Evolutionary conservation across 306 rosid species (phyloP), one percentile per base, ranked within the genome.

Genomic region (Sphenostylis stenocarpa): DNA sequence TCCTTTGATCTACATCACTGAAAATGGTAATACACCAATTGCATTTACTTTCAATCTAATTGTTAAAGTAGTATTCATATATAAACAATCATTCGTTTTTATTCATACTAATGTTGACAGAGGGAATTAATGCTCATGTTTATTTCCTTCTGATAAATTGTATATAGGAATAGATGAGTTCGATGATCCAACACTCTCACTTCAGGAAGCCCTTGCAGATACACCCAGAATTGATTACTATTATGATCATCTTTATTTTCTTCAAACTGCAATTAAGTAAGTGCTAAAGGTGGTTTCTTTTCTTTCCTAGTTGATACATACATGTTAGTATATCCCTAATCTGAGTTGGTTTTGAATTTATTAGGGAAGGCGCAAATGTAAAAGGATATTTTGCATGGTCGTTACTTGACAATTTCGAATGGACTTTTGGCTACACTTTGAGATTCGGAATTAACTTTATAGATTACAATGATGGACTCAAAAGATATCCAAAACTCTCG

Each of bases 331-430:
- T 15, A 9, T 62, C 16, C 16, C 0, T 66, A 65, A 15, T 21
- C 38, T 57, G n/a, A 13, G 52, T 13, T 48, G 24, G 31, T 16
- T 23, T 12, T 60, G 15, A 11, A 33, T 73, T 15, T 53, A 21
- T 56, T 1, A 87, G 93, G 81, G 73, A 74, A 28, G 93, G 93
- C 0, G 85, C 62, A 1, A 88, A 85, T 1, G 91, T 88, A 34
- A 85, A 88, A 21, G 93, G 93, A 1, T 91, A 87, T 34, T 91
- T 88, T 70, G 91, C 93, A 36, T 91, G 96, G 96, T 85, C 93
- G 3, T 79, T 88, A 49, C 3, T 84, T 3, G 96, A 91, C 26
- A 84, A 82, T 33, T 87, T 82, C 5, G 91, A 91, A 81, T 91
- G 93, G 96, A 0, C 0, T 6, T 34, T 0, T 0, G 96, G 96